Evolutionary conservation across 495 filamentous ascomycete species (phyloP).

Genomic region (Lophiotrema nucula): DNA sequence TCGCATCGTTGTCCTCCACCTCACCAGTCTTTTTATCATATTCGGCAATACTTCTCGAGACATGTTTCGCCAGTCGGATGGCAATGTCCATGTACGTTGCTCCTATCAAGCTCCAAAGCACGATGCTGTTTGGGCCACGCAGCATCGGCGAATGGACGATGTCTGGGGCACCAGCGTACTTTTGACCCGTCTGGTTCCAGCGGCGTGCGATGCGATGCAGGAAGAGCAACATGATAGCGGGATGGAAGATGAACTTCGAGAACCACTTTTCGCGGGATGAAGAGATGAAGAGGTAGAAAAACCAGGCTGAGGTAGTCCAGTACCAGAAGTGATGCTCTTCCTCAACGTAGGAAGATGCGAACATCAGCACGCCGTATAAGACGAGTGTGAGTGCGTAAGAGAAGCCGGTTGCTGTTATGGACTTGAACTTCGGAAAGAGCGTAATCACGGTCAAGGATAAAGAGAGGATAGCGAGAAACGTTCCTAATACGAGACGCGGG

Average conservation of each 20-base stretch:
- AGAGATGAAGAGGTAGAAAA: constrained; percentile 43
- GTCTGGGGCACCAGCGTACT: constrained; percentile 83
- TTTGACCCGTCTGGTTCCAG: constrained; percentile 98
- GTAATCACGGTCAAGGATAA: constrained; percentile 41
- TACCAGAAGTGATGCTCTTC: constrained; percentile 99
- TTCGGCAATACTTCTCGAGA: constrained; percentile 7
- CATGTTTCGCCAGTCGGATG: constrained; percentile 17
- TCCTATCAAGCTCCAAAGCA: constrained; percentile 75
- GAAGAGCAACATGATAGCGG: constrained; percentile 42
- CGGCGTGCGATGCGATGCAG: constrained; percentile 59
- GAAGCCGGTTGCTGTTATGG: constrained; percentile 25
- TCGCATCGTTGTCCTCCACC: constrained; percentile 11
- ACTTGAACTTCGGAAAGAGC: constrained; percentile 5
- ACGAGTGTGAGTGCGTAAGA: constrained; percentile 48
- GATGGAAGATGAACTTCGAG: constrained; percentile 21
- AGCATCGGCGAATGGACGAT: constrained; percentile 70
- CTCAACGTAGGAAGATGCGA: constrained; percentile 94
- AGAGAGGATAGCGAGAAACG: constrained; percentile 50
- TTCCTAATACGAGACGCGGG: constrained; percentile 55
- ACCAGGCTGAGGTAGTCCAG: constrained; percentile 79
- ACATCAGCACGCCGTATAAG: constrained; percentile 84
- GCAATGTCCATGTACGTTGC: constrained; percentile 58
- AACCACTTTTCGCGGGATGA: constrained; percentile 25
- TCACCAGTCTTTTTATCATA: not conserved
- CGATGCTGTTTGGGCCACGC: constrained; percentile 46